Evolutionary conservation across 2,329 filamentous ascomycete species (phyloP).

Genomic region (Fusarium mundagurra): DNA sequence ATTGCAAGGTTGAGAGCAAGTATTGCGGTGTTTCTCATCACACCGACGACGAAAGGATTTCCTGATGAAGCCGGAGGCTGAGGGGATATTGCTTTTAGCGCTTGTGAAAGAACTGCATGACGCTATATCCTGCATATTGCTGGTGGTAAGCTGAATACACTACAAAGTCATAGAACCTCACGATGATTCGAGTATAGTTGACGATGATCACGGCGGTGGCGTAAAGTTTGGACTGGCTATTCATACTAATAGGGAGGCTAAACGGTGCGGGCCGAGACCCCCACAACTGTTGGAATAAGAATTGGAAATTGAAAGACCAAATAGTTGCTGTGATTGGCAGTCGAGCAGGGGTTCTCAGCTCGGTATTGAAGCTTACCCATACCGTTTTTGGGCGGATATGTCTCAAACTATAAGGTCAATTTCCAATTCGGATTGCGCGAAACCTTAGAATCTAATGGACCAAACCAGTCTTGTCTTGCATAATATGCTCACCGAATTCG

Average conservation of each 20-base stretch:
- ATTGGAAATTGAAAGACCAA: background rate
- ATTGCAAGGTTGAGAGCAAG: background rate
- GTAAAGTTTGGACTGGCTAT: background rate
- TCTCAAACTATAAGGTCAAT: background rate
- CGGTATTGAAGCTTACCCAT: background rate
- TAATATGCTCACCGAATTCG: background rate
- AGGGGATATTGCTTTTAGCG: background rate
- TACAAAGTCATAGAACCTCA: rapidly evolving
- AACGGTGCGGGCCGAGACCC: background rate
- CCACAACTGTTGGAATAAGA: background rate
- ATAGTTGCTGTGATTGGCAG: background rate
- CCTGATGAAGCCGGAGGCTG: background rate
- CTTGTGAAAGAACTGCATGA: background rate
- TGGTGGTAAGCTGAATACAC: background rate
- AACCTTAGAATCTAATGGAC: background rate
- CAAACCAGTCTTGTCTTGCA: rapidly evolving
- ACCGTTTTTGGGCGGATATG: background rate
- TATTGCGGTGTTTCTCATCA: background rate
- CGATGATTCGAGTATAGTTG: too few relatives aligned
- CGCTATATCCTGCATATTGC: background rate
- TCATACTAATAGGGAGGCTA: rapidly evolving
- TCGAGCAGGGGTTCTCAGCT: background rate
- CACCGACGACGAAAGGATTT: background rate
- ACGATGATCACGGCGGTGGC: background rate
- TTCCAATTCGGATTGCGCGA: background rate